These are phyloP conservation scores for Blepharisma japonicum DNA, from an alignment of 73 alveolate species.

Conservation along the genomic window DNA sequence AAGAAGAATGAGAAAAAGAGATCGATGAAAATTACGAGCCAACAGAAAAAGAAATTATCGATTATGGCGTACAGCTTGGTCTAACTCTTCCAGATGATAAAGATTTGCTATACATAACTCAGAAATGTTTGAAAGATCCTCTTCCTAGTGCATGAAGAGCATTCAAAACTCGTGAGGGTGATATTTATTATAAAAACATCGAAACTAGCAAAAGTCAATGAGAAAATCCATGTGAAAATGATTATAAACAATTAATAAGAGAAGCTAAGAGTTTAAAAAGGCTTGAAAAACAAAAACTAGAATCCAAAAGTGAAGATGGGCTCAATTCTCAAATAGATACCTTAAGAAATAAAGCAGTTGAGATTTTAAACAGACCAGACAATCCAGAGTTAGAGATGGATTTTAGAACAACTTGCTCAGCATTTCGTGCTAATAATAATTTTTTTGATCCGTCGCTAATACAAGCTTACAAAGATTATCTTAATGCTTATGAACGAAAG, in stretches of 20 bases:
- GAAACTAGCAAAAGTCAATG: constrained; percentile 54
- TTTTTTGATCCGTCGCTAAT: too few relatives aligned
- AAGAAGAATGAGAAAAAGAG: too few relatives aligned
- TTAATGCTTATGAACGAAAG: too few relatives aligned
- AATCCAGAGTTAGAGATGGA: too few relatives aligned
- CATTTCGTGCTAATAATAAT: too few relatives aligned
- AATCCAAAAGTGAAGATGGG: too few relatives aligned
- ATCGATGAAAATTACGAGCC: constrained; percentile 59
- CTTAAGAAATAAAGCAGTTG: too few relatives aligned
- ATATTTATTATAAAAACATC: constrained; percentile 66
- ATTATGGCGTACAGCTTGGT: constrained; percentile 79
- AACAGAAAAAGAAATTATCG: constrained; percentile 64
- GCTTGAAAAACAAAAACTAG: constrained; percentile 20
- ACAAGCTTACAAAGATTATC: too few relatives aligned
- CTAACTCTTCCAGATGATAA: constrained; percentile 73
- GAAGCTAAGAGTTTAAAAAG: constrained; percentile 42
- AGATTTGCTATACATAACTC: constrained; percentile 77
- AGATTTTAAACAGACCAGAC: too few relatives aligned
- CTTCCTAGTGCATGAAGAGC: constrained; percentile 88
- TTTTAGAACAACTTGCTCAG: too few relatives aligned
- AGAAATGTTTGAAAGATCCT: constrained; percentile 89
- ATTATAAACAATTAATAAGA: constrained; percentile 50
- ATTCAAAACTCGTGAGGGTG: constrained; percentile 60
- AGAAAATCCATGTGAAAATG: constrained; percentile 90
- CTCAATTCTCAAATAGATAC: too few relatives aligned